phyloP scores from a whole-genome alignment of 169 alveolate species.

The Cystoisospora suis region DNA sequence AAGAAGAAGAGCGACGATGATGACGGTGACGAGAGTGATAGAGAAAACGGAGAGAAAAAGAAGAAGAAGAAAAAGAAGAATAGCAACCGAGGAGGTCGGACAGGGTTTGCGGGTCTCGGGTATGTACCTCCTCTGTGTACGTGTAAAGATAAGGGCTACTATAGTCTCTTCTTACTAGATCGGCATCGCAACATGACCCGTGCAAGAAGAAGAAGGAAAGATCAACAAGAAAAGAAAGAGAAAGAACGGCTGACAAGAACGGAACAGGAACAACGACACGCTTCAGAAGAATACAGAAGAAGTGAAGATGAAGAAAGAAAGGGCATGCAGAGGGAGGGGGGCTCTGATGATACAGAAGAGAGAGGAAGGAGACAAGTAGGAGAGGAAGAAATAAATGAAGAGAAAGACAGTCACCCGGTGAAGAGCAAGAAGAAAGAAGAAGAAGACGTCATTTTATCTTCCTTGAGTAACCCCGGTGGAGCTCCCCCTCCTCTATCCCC shows the following conservation, averaged over 20 bases:
- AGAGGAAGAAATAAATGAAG: background rate
- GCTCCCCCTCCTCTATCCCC: too few relatives aligned
- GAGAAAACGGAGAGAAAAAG: background rate
- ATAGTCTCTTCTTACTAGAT: background rate
- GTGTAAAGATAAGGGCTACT: background rate
- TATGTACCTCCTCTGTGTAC: slow-evolving; percentile 26
- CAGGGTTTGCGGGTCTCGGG: slow-evolving; percentile 20
- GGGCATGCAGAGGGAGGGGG: background rate
- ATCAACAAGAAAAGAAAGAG: background rate
- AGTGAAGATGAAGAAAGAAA: background rate
- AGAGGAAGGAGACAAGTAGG: background rate
- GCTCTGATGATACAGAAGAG: background rate
- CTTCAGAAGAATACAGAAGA: background rate
- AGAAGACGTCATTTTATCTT: too few relatives aligned
- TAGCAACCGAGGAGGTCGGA: background rate
- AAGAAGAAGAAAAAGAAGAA: background rate
- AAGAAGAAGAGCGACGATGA: background rate
- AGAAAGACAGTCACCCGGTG: background rate
- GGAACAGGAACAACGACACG: background rate
- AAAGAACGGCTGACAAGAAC: background rate
- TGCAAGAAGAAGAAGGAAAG: background rate
- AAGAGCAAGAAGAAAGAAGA: background rate
- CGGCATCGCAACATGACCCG: background rate
- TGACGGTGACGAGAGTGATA: background rate
- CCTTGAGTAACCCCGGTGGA: too few relatives aligned